Percentiles rank a stretch among this genome's conserved stretches.
These are phyloP conservation scores for Sutorius australiensis DNA, from an alignment of 768 basidiomycete genomes.

Conservation along the genomic window DNA sequence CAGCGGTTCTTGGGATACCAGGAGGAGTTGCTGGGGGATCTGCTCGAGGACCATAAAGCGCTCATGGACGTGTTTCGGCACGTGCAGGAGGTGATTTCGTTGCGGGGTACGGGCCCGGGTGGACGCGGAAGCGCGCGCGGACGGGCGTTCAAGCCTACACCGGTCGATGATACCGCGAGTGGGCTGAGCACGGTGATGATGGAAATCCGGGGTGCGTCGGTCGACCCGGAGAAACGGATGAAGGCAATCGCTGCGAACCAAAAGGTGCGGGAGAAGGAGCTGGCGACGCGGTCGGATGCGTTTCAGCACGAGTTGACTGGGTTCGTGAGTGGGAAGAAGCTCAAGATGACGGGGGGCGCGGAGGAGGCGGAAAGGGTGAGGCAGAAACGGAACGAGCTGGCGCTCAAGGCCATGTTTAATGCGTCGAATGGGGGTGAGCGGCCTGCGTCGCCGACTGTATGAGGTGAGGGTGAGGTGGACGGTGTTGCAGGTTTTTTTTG, in stretches of 20 bases:
- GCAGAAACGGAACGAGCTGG: constrained; percentile 78
- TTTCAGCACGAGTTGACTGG: constrained; percentile 80
- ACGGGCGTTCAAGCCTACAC: constrained; percentile 57
- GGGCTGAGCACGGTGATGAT: constrained; percentile 80
- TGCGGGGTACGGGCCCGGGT: constrained; percentile 49
- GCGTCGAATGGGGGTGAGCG: constrained; percentile 12
- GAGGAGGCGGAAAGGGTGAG: constrained; percentile 88
- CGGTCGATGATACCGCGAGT: constrained; percentile 61
- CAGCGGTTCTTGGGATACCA: constrained; percentile 93
- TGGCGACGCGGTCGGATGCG: constrained; percentile 70
- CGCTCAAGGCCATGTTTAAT: constrained; percentile 86
- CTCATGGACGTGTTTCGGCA: constrained; percentile 82
- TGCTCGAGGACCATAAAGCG: constrained; percentile 92
- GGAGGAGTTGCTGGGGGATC: constrained; percentile 83
- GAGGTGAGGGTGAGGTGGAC: background rate
- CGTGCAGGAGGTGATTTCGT: constrained; percentile 82
- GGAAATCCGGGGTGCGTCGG: constrained; percentile 79
- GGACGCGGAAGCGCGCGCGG: constrained; percentile 37
- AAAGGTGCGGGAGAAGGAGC: constrained; percentile 72
- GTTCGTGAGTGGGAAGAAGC: constrained; percentile 83
- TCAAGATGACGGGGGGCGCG: constrained; percentile 94
- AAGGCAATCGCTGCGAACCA: constrained; percentile 92
- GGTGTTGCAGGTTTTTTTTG: background rate
- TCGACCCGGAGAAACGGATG: constrained; percentile 80
- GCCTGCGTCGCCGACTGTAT: constrained; percentile 6